Base-by-base conservation (phyloP, 495 filamentous ascomycete species). In the Polyplosphaeria fusca region DNA sequence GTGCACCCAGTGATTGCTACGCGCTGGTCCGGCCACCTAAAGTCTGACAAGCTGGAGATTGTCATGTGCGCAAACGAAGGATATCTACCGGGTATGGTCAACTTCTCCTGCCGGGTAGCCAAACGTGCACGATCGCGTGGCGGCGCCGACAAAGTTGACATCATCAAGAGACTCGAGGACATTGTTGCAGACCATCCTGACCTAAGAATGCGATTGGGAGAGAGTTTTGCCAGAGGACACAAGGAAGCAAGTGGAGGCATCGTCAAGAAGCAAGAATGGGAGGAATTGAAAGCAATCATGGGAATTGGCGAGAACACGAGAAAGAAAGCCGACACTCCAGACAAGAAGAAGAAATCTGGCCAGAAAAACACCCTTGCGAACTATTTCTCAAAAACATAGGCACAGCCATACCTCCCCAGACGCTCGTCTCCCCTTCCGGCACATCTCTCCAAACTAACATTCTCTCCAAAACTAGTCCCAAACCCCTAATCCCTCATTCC, bases 1-100 rank as follows among this genome's bases (percentile, higher is more conserved):
- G 71, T 84, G 0, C 82, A 85, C 61, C 78, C 78, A 0, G 71
- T 83, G 11, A 81, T 84, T 52, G 80, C 80, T 22, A 82, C 78
- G 4, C 69, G 80, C 27, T 84, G 82, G 82, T 48, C 79, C 16
- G 74, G 75, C 0, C 67, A 76, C 38, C 69, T 85, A 14, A 67
- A 71, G 26, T 76, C 75, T 22, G 69, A 75, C 38, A 72, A 71
- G 27, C 68, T 83, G 12, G 77, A 83, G 40, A 72, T 83, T 9
- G 69, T 85, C 14, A 65, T 83, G 53, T 77, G 77, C 5, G 82
- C 81, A 0, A 84, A 85, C 50, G 73, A 75, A 22, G 82, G 80
- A 9, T 85, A 83, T 63, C 70, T 79, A 0, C 74, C 74, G 0
- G 77, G 69, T 5, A 71, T 71, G 49, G 79, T 85, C 9, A 78